A percentile compares a stretch with the other conserved stretches of the same genome.
Conservation (phyloP, 169 alveolate genomes). For the Plasmodium billcollinsi region DNA sequence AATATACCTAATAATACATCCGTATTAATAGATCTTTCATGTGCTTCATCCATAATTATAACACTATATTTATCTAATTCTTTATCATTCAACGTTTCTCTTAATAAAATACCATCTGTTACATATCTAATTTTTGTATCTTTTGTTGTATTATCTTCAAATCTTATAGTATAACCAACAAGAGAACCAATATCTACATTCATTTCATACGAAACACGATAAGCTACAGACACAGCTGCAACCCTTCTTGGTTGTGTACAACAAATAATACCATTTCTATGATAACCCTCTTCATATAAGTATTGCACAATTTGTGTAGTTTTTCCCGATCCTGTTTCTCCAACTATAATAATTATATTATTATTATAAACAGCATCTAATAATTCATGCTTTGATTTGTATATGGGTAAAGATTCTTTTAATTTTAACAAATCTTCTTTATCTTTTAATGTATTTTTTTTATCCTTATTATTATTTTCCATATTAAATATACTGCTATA, state of each 20-base stretch:
- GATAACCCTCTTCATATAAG: conserved; percentile 96
- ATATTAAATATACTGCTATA: conserved; percentile 78
- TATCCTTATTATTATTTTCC: conserved; percentile 64
- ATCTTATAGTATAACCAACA: conserved; percentile 99
- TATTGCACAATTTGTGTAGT: conserved; percentile 98
- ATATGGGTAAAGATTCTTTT: conserved; percentile 82
- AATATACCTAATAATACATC: conserved; percentile 99
- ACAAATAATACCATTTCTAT: conserved; percentile 96
- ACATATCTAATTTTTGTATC: conserved; percentile 97
- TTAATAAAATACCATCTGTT: conserved; percentile 99
- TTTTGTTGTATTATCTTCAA: conserved; percentile 98
- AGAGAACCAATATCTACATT: conserved; percentile 94
- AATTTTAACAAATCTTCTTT: conserved; percentile 52
- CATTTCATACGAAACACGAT: conserved; percentile 99
- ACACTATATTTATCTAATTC: conserved; percentile 98
- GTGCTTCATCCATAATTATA: conserved; percentile 99
- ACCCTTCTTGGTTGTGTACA: conserved; percentile 99
- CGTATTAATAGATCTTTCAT: conserved; percentile 99
- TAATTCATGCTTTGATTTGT: conserved; percentile 83
- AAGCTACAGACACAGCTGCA: conserved; percentile 99
- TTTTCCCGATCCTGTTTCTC: conserved; percentile 99
- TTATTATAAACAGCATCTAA: conserved; percentile 85
- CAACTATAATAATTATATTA: conserved; percentile 97
- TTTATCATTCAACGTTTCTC: conserved; percentile 98
- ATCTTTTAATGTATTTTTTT: conserved; percentile 58